A percentile compares a stretch with the other conserved stretches of the same genome.
Conservation (phyloP, 1,284 basidiomycete species). For the Cutaneotrichosporon dermatis region DNA sequence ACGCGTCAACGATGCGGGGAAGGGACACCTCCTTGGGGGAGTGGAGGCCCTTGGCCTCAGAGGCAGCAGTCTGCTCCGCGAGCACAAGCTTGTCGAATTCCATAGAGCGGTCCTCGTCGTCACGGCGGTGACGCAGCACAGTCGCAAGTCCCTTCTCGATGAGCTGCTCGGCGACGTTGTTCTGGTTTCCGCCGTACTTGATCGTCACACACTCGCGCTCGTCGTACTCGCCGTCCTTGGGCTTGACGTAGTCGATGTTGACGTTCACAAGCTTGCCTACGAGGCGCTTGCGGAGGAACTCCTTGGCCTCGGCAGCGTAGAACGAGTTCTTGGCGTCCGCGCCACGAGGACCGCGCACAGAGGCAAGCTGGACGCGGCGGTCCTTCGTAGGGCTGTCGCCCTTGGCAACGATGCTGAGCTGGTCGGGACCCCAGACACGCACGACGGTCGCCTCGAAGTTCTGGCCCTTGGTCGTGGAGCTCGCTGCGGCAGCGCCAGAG, state of each 20-base stretch:
- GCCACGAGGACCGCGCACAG: conserved; percentile 77
- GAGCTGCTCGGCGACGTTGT: conserved; percentile 85
- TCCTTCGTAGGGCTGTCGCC: conserved; percentile 62
- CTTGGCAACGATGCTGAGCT: conserved; percentile 74
- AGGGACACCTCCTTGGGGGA: conserved; percentile 76
- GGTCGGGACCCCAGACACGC: conserved; percentile 89
- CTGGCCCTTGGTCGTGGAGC: conserved; percentile 50
- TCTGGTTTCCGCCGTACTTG: conserved; percentile 70
- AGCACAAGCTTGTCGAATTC: conserved; percentile 94
- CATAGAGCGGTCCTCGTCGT: conserved; percentile 89
- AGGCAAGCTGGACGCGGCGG: conserved; percentile 80
- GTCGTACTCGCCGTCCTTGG: conserved; percentile 88
- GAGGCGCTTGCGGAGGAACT: conserved; percentile 79
- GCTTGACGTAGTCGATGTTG: conserved; percentile 79
- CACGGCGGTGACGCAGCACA: conserved; percentile 83
- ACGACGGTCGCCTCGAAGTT: conserved; percentile 78
- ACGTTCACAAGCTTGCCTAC: conserved; percentile 86
- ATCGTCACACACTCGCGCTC: conserved; percentile 87
- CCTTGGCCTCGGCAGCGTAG: conserved; percentile 86
- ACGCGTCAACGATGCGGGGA: conserved; percentile 76
- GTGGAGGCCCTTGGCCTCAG: conserved; percentile 82
- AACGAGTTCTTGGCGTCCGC: conserved; percentile 82
- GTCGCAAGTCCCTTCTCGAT: conserved; percentile 89
- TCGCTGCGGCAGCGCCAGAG: conserved; percentile 22
- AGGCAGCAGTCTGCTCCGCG: conserved; percentile 77